Percentiles rank a stretch among this genome's conserved stretches.
Evolutionary conservation across 2,329 filamentous ascomycete genomes (phyloP).

Genomic region (Hortaea werneckii): DNA sequence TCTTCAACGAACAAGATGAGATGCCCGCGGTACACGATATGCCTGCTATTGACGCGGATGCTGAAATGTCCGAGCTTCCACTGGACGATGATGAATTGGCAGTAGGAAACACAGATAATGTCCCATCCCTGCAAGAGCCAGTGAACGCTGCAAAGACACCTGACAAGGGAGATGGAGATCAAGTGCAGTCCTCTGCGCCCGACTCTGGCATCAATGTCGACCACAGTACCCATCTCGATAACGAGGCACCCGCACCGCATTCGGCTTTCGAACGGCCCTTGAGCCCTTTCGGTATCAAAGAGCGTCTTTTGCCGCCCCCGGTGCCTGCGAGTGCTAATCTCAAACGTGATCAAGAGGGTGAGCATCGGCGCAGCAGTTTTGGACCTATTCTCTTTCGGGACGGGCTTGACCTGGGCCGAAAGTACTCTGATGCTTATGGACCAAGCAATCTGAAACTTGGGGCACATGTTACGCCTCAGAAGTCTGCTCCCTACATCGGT

Average conservation of each 20-base stretch:
- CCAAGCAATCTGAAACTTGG: not conserved
- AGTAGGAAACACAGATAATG: too few relatives aligned
- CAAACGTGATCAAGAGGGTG: not conserved
- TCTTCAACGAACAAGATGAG: constrained; percentile 50
- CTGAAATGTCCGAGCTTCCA: not conserved
- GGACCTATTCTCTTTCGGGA: constrained; percentile 42
- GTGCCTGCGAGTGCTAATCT: constrained; percentile 17
- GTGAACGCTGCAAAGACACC: not conserved
- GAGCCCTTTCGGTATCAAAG: constrained; percentile 33
- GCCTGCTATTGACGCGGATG: not conserved
- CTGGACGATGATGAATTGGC: not conserved
- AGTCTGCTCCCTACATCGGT: constrained; percentile 3
- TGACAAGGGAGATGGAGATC: not conserved
- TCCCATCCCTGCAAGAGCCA: not conserved
- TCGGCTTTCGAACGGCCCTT: constrained; percentile 15
- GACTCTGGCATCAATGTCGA: not conserved
- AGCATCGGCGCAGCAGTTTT: constrained; percentile 34
- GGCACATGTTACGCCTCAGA: not conserved
- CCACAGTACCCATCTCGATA: not conserved
- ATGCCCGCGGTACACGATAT: not conserved
- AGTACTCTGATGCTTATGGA: constrained; percentile 30
- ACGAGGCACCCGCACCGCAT: not conserved
- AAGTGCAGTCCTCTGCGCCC: not conserved
- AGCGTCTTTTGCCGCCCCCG: constrained; percentile 38
- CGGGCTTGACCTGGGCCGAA: constrained; percentile 40